A percentile compares a stretch with the other conserved stretches of the same genome.
These are phyloP conservation scores for Withania somnifera DNA, from an alignment of 305 asterid species.

Conservation along the genomic window DNA sequence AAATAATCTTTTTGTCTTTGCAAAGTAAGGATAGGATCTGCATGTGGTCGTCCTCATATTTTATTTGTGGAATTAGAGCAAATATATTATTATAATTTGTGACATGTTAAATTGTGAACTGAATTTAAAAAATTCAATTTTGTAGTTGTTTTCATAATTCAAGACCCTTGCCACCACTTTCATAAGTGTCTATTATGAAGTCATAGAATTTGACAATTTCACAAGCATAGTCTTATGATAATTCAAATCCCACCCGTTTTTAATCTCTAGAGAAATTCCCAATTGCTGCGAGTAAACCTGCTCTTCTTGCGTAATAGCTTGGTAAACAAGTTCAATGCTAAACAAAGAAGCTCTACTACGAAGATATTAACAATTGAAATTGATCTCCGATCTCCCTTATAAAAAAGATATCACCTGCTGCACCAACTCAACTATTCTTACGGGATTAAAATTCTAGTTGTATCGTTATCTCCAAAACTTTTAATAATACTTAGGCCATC, in stretches of 20 bases:
- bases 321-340: too few species aligned
- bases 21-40: accelerated
- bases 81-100: too few species aligned
- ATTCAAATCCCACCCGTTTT: too few species aligned
- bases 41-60: too few species aligned
- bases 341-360: not conserved
- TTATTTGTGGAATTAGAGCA: too few species aligned
- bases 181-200: not conserved
- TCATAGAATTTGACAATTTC: not conserved
- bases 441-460: not conserved
- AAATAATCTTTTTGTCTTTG: not conserved
- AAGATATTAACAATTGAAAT: not conserved
- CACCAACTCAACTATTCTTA: not conserved
- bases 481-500: not conserved
- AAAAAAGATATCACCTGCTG: not conserved
- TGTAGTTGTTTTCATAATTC: not conserved
- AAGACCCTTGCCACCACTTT: not conserved
- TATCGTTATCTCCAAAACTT: not conserved
- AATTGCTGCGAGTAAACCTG: too few species aligned
- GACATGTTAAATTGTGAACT: not conserved
- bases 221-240: not conserved
- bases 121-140: not conserved
- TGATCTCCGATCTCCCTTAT: not conserved
- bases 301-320: too few species aligned
- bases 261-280: too few species aligned